phyloP scores from a whole-genome alignment of 2,329 filamentous ascomycete species.

The Aspergillus awamori region DNA sequence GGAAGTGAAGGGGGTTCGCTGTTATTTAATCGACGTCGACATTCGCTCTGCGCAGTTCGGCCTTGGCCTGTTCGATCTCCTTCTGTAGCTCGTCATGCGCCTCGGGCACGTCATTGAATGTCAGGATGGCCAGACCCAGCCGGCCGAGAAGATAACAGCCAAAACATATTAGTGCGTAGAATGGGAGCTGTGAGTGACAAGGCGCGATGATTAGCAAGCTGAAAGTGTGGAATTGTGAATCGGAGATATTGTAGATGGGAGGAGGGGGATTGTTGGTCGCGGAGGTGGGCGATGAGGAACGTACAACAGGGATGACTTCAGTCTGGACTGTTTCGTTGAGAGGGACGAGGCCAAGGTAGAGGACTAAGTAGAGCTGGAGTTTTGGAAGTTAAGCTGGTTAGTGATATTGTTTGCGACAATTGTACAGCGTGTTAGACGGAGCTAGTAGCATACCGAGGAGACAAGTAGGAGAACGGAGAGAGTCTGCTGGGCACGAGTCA shows the following conservation, averaged over 20 bases:
- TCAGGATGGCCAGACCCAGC: conserved; percentile 88
- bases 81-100: conserved; percentile 86
- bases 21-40: conserved; percentile 46
- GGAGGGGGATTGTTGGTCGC: neutral
- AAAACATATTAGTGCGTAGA: conserved; percentile 89
- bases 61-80: conserved; percentile 65
- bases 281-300: conserved; percentile 40
- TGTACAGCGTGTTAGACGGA: neutral
- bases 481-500: conserved; percentile 94
- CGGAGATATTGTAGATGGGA: too few species aligned
- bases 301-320: conserved; percentile 85
- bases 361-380: conserved; percentile 78
- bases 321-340: conserved; percentile 76
- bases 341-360: conserved; percentile 81
- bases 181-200: conserved; percentile 68
- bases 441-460: conserved; percentile 70
- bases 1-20: neutral
- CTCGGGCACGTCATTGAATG: conserved; percentile 93
- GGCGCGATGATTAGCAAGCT: too few species aligned
- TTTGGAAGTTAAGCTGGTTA: conserved; percentile 14
- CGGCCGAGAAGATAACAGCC: conserved; percentile 90
- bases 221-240: too few species aligned
- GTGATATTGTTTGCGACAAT: conserved; percentile 1
- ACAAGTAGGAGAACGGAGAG: conserved; percentile 85
- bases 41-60: conserved; percentile 45